phyloP scores from a whole-genome alignment of 2,329 filamentous ascomycete species.

The Clonostachys chloroleuca region DNA sequence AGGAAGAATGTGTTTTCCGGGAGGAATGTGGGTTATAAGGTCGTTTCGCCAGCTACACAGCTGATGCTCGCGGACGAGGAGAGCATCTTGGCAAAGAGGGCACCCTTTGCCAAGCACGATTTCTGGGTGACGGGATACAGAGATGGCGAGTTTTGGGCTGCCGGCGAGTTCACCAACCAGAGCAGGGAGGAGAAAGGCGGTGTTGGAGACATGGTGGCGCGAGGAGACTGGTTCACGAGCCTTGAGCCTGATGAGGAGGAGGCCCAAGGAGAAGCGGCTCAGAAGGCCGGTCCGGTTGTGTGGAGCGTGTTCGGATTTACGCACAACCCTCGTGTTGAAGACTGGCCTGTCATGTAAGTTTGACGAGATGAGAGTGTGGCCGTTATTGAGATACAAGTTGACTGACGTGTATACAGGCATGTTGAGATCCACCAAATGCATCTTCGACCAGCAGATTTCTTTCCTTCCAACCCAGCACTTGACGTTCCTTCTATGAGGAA shows the following conservation, averaged over 20 bases:
- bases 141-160: conserved; percentile 45
- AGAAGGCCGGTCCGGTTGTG: conserved; percentile 26
- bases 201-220: conserved; percentile 38
- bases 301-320: conserved; percentile 46
- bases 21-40: conserved; percentile 44
- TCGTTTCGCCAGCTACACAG: conserved; percentile 38
- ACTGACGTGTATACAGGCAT: conserved; percentile 25
- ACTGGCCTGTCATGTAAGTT: conserved; percentile 47
- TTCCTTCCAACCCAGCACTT: conserved; percentile 37
- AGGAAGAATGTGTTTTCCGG: conserved; percentile 41
- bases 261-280: conserved; percentile 2
- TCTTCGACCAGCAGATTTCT: conserved; percentile 38
- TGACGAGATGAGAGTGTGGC: no score
- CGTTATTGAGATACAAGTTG: neutral
- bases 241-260: neutral
- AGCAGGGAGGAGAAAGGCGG: conserved; percentile 35
- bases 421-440: conserved; percentile 42
- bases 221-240: conserved; percentile 38
- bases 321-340: conserved; percentile 41
- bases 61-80: conserved; percentile 38
- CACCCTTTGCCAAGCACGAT: conserved; percentile 38
- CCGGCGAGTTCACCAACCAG: conserved; percentile 47
- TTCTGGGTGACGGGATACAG: conserved; percentile 44
- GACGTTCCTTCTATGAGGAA: conserved; percentile 31
- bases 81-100: conserved; percentile 35